Conservation (phyloP, 2,329 filamentous ascomycete genomes). For the Botrytis aclada region DNA sequence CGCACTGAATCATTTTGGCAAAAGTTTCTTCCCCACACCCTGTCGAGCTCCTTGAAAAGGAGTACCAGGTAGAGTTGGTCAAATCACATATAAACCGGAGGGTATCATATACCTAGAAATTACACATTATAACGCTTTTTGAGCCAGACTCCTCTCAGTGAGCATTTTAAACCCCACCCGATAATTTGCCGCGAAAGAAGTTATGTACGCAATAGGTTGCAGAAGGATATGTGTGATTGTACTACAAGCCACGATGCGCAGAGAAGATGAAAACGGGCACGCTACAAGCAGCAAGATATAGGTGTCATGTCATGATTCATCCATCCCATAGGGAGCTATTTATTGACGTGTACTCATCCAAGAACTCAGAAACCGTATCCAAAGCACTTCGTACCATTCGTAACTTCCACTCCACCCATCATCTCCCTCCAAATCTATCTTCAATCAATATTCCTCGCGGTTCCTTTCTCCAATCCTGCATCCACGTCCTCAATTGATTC, state of each 20-base stretch:
- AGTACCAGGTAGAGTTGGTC: neutral
- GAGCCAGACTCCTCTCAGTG: neutral
- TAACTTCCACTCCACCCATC: neutral
- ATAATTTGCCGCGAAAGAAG: neutral
- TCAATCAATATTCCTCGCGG: neutral
- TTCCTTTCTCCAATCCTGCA: conserved; percentile 1
- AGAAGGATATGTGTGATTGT: neutral
- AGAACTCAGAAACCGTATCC: neutral
- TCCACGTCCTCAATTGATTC: neutral
- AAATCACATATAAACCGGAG: neutral
- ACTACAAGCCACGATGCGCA: neutral
- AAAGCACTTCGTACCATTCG: neutral
- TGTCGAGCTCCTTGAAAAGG: neutral
- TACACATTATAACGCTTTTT: neutral
- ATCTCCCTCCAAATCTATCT: neutral
- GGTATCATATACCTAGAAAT: neutral
- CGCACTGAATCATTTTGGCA: neutral
- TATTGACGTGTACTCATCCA: neutral
- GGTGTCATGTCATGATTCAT: neutral
- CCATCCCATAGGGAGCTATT: neutral
- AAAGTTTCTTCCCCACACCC: neutral
- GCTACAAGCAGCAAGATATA: neutral
- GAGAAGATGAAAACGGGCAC: neutral
- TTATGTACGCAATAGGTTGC: neutral
- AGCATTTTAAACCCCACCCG: neutral